phyloP scores from a whole-genome alignment of 164 flowering plant species.

The Macadamia integrifolia region DNA sequence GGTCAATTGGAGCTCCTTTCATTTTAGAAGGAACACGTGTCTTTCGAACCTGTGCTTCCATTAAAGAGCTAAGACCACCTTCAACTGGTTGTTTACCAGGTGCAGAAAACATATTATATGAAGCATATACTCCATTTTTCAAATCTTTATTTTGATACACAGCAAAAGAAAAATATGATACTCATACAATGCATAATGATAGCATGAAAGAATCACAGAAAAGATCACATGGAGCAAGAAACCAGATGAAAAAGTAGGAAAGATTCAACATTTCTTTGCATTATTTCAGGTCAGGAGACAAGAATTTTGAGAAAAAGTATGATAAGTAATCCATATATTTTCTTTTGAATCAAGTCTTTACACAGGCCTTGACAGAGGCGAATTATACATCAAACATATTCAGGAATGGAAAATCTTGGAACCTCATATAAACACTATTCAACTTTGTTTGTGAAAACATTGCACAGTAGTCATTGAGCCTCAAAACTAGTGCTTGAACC shows the following conservation, averaged over 20 bases:
- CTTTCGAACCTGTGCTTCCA: neutral
- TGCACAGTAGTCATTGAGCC: conserved; percentile 4
- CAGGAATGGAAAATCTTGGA: conserved; percentile 3
- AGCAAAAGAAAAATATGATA: neutral
- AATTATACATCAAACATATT: conserved; percentile 13
- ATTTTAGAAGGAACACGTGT: neutral
- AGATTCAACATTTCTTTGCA: neutral
- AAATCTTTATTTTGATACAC: neutral
- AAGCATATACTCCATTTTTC: neutral
- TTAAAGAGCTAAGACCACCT: neutral
- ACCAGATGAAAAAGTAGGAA: neutral
- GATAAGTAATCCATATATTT: conserved; percentile 12
- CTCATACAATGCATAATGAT: too few species aligned
- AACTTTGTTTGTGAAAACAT: neutral
- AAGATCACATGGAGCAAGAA: neutral
- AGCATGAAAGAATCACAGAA: neutral
- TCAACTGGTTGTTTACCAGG: neutral
- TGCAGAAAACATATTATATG: neutral
- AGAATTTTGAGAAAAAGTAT: neutral
- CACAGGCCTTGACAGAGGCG: conserved; percentile 8
- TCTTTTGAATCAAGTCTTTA: conserved; percentile 13
- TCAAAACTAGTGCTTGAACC: neutral
- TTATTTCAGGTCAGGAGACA: neutral
- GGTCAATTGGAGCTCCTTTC: neutral
- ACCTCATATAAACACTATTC: neutral